Conservation (phyloP, 768 basidiomycete genomes). For the Auricularia sp. region DNA sequence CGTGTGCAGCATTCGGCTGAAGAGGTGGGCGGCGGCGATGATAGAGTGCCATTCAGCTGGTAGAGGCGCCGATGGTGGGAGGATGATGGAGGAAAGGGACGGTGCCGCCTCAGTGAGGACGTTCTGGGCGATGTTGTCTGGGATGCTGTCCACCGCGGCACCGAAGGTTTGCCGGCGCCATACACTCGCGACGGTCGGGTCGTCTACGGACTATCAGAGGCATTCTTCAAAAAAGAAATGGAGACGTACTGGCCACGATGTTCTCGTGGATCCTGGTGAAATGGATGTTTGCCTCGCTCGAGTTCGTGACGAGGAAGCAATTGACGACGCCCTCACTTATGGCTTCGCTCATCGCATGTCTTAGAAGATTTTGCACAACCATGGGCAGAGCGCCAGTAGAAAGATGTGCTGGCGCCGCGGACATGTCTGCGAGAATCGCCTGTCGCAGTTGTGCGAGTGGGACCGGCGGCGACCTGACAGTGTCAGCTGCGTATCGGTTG, state of each 20-base stretch:
- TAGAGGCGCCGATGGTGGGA: conserved; percentile 19
- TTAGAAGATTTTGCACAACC: conserved; percentile 67
- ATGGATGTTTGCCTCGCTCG: conserved; percentile 73
- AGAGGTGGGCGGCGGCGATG: conserved; percentile 63
- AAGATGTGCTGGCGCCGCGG: conserved; percentile 28
- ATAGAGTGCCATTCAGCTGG: conserved; percentile 39
- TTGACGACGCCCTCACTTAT: conserved; percentile 69
- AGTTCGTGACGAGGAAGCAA: conserved; percentile 78
- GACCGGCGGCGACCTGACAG: conserved; percentile 47
- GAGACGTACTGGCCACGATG: conserved; percentile 63
- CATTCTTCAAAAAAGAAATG: not conserved
- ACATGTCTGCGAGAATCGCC: conserved; percentile 49
- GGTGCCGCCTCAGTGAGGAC: conserved; percentile 69
- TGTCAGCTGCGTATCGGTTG: conserved; percentile 81
- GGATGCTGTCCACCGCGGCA: conserved; percentile 70
- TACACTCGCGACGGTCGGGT: conserved; percentile 79
- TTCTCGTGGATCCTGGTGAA: conserved; percentile 82
- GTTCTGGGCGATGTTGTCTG: conserved; percentile 54
- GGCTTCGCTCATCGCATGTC: conserved; percentile 71
- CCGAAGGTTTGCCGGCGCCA: conserved; percentile 88
- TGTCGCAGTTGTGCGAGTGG: conserved; percentile 43
- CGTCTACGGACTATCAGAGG: conserved; percentile 35
- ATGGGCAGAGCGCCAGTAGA: conserved; percentile 35
- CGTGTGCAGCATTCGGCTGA: conserved; percentile 78
- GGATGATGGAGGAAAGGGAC: conserved; percentile 45